Evolutionary conservation across 345 rosid species (phyloP).

Genomic region (Luvunga scandens): DNA sequence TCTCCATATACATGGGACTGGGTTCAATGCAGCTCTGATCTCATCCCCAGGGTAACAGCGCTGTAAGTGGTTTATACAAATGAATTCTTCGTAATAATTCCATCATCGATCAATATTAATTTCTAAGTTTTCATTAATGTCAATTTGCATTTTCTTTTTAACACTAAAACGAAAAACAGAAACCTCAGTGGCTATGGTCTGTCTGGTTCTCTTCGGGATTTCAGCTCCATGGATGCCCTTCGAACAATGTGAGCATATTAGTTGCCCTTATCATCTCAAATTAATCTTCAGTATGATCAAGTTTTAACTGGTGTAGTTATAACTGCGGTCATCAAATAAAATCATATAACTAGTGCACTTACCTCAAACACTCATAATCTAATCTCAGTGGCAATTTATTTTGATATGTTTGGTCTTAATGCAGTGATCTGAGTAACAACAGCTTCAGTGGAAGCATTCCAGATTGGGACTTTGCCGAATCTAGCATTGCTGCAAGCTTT

Average conservation of each 20-base stretch:
- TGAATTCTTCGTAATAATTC: background rate
- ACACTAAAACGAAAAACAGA: slow-evolving; percentile 1
- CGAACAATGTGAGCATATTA: slow-evolving; percentile 16
- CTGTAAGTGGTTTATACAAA: slow-evolving; percentile 8
- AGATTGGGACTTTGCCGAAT: slow-evolving; percentile 11
- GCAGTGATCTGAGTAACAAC: slow-evolving; percentile 24
- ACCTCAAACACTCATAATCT: too few relatives aligned
- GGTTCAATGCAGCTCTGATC: slow-evolving; percentile 11
- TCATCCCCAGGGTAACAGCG: slow-evolving; percentile 14
- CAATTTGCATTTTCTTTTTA: too few relatives aligned
- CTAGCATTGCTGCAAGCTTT: slow-evolving; percentile 18
- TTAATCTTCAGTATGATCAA: background rate
- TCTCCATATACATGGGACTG: slow-evolving; percentile 17
- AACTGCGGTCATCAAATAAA: too few relatives aligned
- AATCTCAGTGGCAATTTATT: too few relatives aligned
- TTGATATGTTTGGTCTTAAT: too few relatives aligned
- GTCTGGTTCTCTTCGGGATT: slow-evolving; percentile 19
- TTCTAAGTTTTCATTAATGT: too few relatives aligned
- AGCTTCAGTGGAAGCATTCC: slow-evolving; percentile 25
- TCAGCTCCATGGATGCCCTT: slow-evolving; percentile 25
- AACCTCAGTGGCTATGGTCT: slow-evolving; percentile 16
- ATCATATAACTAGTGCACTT: too few relatives aligned
- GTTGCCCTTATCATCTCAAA: background rate
- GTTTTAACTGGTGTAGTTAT: too few relatives aligned
- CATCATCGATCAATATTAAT: too few relatives aligned